Evolutionary conservation across 2,329 filamentous ascomycete species (phyloP).

Genomic region (Talaromyces marneffei): DNA sequence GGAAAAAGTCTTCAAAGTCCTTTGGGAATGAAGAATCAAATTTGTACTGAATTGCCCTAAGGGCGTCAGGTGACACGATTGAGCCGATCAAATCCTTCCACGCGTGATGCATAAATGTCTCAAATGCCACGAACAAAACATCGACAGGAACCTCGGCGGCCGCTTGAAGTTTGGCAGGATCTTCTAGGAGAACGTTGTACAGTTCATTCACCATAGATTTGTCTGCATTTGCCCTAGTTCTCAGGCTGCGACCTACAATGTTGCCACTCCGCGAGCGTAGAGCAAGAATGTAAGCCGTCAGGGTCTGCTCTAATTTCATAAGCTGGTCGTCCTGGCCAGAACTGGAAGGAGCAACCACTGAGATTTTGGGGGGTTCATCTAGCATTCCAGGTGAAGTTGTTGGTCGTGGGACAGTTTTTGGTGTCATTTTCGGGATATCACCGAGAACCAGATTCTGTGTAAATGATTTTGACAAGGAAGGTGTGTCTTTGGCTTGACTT

Average conservation of each 20-base stretch:
- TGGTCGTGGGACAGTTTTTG: slow-evolving; percentile 37
- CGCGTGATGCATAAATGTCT: slow-evolving; percentile 82
- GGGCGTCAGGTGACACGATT: slow-evolving; percentile 65
- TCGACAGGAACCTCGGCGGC: slow-evolving; percentile 73
- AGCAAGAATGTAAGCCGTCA: slow-evolving; percentile 75
- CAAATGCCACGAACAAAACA: slow-evolving; percentile 83
- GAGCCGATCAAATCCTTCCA: slow-evolving; percentile 87
- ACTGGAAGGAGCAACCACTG: slow-evolving; percentile 52
- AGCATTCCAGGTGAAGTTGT: slow-evolving; percentile 33
- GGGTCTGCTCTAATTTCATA: slow-evolving; percentile 72
- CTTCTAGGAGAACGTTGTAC: slow-evolving; percentile 82
- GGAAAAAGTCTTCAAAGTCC: slow-evolving; percentile 54
- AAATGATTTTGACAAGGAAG: slow-evolving; percentile 30
- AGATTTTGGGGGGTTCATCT: slow-evolving; percentile 33
- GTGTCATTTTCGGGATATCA: slow-evolving; percentile 41
- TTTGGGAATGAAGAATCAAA: slow-evolving; percentile 39
- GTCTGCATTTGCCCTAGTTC: slow-evolving; percentile 64
- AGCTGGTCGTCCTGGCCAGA: slow-evolving; percentile 58
- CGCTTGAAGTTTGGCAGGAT: slow-evolving; percentile 69
- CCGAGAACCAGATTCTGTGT: slow-evolving; percentile 34
- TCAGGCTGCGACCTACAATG: slow-evolving; percentile 70
- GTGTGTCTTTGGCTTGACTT: slow-evolving; percentile 37
- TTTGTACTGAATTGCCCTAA: slow-evolving; percentile 64
- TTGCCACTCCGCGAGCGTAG: slow-evolving; percentile 81
- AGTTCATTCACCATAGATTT: slow-evolving; percentile 80